These are phyloP conservation scores for Saccharomyces hybrid DNA, from an alignment of 1,139 yeast species.

Conservation along the genomic window DNA sequence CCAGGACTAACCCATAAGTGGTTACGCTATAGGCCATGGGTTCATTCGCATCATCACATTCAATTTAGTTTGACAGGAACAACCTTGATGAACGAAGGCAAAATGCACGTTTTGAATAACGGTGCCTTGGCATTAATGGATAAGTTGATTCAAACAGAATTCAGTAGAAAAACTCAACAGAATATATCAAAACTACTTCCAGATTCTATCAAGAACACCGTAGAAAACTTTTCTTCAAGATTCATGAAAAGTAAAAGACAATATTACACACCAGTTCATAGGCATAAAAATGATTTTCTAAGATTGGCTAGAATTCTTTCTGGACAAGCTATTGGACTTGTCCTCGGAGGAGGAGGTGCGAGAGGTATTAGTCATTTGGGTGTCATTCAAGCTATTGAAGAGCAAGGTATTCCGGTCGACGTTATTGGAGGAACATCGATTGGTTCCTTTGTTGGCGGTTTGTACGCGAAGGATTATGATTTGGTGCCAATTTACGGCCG, in stretches of 20 bases:
- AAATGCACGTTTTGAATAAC: constrained; percentile 6
- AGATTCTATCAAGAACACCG: constrained; percentile 29
- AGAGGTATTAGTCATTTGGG: constrained; percentile 92
- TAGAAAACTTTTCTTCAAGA: constrained; percentile 30
- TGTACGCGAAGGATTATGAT: constrained; percentile 88
- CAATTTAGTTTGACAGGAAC: constrained; percentile 33
- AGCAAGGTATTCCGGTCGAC: constrained; percentile 88
- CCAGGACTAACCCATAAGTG: constrained; percentile 83
- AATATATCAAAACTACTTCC: constrained; percentile 28
- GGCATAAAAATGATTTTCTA: constrained; percentile 80
- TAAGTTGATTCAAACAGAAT: constrained; percentile 26
- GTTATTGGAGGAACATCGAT: constrained; percentile 94
- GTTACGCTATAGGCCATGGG: constrained; percentile 83
- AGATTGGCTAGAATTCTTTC: constrained; percentile 83
- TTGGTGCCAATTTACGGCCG: constrained; percentile 85
- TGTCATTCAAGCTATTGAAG: constrained; percentile 85
- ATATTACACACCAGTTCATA: constrained; percentile 41
- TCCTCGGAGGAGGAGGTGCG: constrained; percentile 97
- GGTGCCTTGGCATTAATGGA: constrained; percentile 23
- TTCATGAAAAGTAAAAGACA: constrained; percentile 22
- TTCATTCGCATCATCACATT: constrained; percentile 86
- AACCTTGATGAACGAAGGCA: neutral
- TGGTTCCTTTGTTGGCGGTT: constrained; percentile 91
- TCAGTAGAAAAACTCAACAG: constrained; percentile 28
- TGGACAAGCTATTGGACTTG: constrained; percentile 89